Base-by-base conservation (phyloP, 2,329 filamentous ascomycete species). In the Aureobasidium sp. region DNA sequence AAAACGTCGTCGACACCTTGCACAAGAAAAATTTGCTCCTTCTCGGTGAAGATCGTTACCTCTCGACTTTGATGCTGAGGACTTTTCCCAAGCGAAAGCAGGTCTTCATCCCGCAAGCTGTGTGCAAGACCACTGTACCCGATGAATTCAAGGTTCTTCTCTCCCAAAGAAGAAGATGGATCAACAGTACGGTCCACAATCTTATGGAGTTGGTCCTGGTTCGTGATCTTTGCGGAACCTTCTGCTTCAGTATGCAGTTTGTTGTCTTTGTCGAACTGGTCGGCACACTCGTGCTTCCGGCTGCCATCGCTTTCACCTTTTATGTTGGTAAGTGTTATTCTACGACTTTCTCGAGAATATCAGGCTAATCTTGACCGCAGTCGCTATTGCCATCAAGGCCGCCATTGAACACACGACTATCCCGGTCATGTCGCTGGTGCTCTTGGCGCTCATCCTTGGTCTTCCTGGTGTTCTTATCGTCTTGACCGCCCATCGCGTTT, bases 191-290 rank as follows among this genome's bases (percentile, higher is more conserved):
- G 5, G 89, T 99, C 55, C 94, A 99, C 81, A 99, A 99, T 73
- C 80, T 99, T 48, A 97, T 99, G 90, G 94, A 99, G 76, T 84
- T 99, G 64, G 87, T 97, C 58, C 84, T 99, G 37, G 95, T 99
- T 48, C 86, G 92, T 66, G 94, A 99, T 79, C 84, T 99, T 17
- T 99, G 94, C 72, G 94, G 94, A 67, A 99, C 94, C 3, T 99
- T 99, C 80, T 99, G 95, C 81, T 99, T 99, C 81, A 96, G 91
- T 76, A 99, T 99, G 94, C 94, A 99, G 77, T 99, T 99, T 73
- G 88, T 99, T 67, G 88, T 99, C 65, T 96, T 92, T 73, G 89
- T 99, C 71, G 94, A 99, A 77, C 82, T 99, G 61, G 84, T 97
- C 61, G 94, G 94, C 69, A 99, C 95, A 1, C 81, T 99, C 60